Evolutionary conservation across 495 filamentous ascomycete genomes (phyloP).

Genomic region (Xylaria bambusicola): DNA sequence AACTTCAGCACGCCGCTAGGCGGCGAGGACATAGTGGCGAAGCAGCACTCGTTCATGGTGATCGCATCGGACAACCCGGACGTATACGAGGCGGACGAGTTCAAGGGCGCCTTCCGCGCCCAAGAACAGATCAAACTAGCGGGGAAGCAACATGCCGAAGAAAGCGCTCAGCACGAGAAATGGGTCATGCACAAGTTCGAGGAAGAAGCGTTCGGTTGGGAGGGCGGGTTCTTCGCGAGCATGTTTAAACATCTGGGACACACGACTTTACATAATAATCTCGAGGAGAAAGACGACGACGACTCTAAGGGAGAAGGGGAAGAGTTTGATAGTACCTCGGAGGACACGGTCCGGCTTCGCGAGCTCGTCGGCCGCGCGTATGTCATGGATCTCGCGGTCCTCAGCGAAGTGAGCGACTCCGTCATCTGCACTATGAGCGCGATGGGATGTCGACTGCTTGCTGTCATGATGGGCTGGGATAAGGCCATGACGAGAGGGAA

Average conservation of each 20-base stretch:
- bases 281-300: constrained; percentile 23
- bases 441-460: constrained; percentile 66
- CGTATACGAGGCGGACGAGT: constrained; percentile 60
- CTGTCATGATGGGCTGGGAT: constrained; percentile 81
- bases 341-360: constrained; percentile 57
- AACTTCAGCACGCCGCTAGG: constrained; percentile 36
- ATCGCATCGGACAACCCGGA: constrained; percentile 73
- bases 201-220: constrained; percentile 70
- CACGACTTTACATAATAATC: constrained; percentile 34
- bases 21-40: constrained; percentile 33
- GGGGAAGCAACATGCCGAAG: constrained; percentile 53
- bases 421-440: constrained; percentile 69
- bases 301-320: constrained; percentile 9
- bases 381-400: constrained; percentile 67
- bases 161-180: constrained; percentile 31
- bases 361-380: constrained; percentile 71
- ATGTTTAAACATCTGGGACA: constrained; percentile 69
- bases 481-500: constrained; percentile 52
- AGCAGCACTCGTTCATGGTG: constrained; percentile 50
- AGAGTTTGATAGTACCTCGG: too few relatives aligned
- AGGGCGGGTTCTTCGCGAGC: constrained; percentile 69
- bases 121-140: constrained; percentile 69
- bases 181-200: constrained; percentile 57
- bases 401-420: constrained; percentile 60
- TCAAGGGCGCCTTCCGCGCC: constrained; percentile 51